These are phyloP conservation scores for Microsporum ferrugineum DNA, from an alignment of 2,329 filamentous ascomycete species.

Conservation along the genomic window DNA sequence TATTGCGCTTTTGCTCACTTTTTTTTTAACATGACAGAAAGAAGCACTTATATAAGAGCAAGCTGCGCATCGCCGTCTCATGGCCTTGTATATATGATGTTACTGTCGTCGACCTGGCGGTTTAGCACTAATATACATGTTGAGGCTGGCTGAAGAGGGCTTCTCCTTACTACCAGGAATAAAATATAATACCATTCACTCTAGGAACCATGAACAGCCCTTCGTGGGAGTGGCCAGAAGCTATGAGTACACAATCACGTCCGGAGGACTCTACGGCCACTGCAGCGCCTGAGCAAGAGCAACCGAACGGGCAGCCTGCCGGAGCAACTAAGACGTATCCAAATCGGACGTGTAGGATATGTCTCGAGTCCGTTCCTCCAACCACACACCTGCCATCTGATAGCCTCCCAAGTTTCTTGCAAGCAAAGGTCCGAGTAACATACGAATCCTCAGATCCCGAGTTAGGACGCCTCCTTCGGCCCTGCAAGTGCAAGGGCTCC, in stretches of 20 bases:
- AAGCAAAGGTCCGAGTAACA: slow-evolving; percentile 45
- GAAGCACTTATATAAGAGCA: neutral
- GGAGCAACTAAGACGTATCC: slow-evolving; percentile 44
- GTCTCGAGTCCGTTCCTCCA: slow-evolving; percentile 59
- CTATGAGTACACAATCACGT: neutral
- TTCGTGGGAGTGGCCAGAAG: neutral
- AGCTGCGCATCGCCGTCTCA: neutral
- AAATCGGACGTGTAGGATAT: slow-evolving; percentile 75
- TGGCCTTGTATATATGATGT: neutral
- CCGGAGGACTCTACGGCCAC: neutral
- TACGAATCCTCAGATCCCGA: slow-evolving; percentile 66
- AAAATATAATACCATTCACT: neutral
- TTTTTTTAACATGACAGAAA: neutral
- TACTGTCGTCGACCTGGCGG: neutral
- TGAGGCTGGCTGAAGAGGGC: neutral
- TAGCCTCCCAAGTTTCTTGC: slow-evolving; percentile 45
- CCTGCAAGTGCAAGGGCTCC: slow-evolving; percentile 87
- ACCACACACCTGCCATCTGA: slow-evolving; percentile 47
- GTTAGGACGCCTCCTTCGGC: slow-evolving; percentile 68
- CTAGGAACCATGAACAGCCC: neutral
- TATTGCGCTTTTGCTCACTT: slow-evolving; percentile 5
- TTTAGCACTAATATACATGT: neutral
- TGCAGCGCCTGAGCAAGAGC: slow-evolving; percentile 11
- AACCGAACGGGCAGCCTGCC: slow-evolving; percentile 18
- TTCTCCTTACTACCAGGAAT: slow-evolving; percentile 11